These are phyloP conservation scores for Lagenidium sp. DNA, from an alignment of 352 stramenopile genomes.

Conservation along the genomic window DNA sequence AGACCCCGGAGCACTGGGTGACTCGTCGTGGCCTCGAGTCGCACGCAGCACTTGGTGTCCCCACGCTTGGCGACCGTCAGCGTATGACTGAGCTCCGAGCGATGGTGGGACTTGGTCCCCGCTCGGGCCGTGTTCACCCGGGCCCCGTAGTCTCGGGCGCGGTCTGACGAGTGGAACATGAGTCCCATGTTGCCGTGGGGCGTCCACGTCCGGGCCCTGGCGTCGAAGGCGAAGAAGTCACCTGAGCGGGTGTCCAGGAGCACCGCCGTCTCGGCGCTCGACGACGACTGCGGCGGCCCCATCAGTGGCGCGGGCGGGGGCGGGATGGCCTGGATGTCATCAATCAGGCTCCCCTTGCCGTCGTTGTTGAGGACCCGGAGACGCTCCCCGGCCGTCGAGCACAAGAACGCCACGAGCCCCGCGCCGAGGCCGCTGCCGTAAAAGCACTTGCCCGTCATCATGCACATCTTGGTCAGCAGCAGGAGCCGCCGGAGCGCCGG, in stretches of 20 bases:
- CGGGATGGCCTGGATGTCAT: constrained; percentile 27
- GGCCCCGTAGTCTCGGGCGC: constrained; percentile 38
- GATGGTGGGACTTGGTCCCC: constrained; percentile 31
- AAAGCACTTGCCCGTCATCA: constrained; percentile 83
- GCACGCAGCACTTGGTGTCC: constrained; percentile 54
- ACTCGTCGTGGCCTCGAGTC: constrained; percentile 38
- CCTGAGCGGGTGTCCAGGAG: constrained; percentile 62
- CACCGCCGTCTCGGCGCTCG: constrained; percentile 16
- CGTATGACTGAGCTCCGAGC: constrained; percentile 22
- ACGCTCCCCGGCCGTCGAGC: constrained; percentile 55
- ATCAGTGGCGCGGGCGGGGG: constrained; percentile 13
- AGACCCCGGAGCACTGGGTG: constrained; percentile 28
- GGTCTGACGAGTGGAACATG: constrained; percentile 55
- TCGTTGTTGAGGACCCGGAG: constrained; percentile 56
- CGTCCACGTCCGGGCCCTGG: constrained; percentile 26
- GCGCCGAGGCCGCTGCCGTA: constrained; percentile 59
- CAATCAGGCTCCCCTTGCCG: constrained; percentile 35
- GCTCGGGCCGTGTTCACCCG: constrained; percentile 53
- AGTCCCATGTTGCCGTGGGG: constrained; percentile 74
- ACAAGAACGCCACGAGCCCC: constrained; percentile 50
- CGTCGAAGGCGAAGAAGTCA: constrained; percentile 54
- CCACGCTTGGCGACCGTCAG: constrained; percentile 43
- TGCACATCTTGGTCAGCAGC: constrained; percentile 76
- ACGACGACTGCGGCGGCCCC: constrained; percentile 2
- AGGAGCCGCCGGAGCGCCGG: constrained; percentile 50